phyloP scores from a whole-genome alignment of 805 yeast genomes.

The Tetrapisispora iriomotensis region DNA sequence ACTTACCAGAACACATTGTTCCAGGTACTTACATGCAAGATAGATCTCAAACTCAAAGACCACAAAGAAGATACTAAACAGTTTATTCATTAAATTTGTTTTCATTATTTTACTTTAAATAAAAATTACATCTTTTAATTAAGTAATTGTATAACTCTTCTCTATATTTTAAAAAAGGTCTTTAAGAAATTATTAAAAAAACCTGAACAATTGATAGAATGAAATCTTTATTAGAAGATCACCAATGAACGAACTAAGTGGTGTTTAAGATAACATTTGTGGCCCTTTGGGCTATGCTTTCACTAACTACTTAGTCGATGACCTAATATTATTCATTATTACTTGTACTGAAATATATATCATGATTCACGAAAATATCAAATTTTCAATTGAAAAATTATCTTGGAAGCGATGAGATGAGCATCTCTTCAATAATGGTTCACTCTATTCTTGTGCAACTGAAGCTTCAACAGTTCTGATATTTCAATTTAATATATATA shows the following conservation, averaged over 20 bases:
- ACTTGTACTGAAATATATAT: too few relatives aligned
- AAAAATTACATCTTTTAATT: background rate
- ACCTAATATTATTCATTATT: too few relatives aligned
- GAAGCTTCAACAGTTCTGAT: too few relatives aligned
- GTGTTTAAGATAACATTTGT: too few relatives aligned
- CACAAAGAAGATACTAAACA: conserved; percentile 40
- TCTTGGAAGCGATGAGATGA: conserved; percentile 4
- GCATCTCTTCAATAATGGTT: background rate
- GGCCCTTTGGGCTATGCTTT: too few relatives aligned
- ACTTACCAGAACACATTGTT: conserved; percentile 96
- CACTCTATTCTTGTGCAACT: background rate
- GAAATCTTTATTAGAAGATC: too few relatives aligned
- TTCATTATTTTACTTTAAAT: background rate
- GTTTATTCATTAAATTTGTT: background rate
- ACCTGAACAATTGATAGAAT: too few relatives aligned
- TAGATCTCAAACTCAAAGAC: conserved; percentile 70
- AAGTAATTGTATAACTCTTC: conserved; percentile 1
- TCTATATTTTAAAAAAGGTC: conserved; percentile 3
- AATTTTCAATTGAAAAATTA: background rate
- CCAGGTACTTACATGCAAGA: conserved; percentile 97
- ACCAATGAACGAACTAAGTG: too few relatives aligned
- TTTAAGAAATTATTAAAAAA: conserved; percentile 3
- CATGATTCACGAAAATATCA: background rate
- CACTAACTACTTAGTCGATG: too few relatives aligned
- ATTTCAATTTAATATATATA: too few relatives aligned